Base-by-base conservation (phyloP, 2,329 filamentous ascomycete genomes). In the Nothomitra cinnamomea region DNA sequence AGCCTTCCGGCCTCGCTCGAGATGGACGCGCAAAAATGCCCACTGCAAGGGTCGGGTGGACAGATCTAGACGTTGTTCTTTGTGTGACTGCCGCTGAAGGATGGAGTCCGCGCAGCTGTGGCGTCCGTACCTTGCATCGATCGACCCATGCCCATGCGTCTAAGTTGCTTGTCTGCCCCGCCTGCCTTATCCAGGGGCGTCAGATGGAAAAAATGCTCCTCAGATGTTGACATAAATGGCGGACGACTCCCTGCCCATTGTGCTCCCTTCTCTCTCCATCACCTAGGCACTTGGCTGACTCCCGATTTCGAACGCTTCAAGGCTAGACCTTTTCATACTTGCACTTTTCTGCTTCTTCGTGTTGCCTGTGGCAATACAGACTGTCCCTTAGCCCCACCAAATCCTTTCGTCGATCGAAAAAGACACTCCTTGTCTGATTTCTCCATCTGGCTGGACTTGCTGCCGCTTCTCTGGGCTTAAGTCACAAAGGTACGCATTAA, bases 311-410 rank as follows among this genome's bases (percentile, higher is more conserved):
- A 51, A 13, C 17, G 12, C 15, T n/a, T 15, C 49, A 19, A 51
- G 49, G 49, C 49, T 51, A 51, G 49, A 12, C 49, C 49, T 38
- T 42, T 51, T 24, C 19, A 28, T 51, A 32, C 49, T n/a, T 28
- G 17, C 49, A 10, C 25, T 38, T 19, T 32, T 25, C 32, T 51
- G 13, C 12, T 38, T 21, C 17, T 25, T 25, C 7, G 13, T 25
- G 6, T 38, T 51, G 49, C 49, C 38, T 38, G 32, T 13, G 49
- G 49, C 32, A 28, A 19, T 25, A 48, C 28, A 15, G 19, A 28
- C 10, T 12, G 25, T 25, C 19, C 43, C 12, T 48, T 48, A n/a
- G 24, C 15, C 10, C 19, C 17, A 5, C 21, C 19, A 48, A 48
- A 28, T 17, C 21, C 24, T 48, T 48, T 48, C 43, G 43, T 48